Base-by-base conservation (phyloP, 2,329 filamentous ascomycete species). In the Chaetothyriales sp. region DNA sequence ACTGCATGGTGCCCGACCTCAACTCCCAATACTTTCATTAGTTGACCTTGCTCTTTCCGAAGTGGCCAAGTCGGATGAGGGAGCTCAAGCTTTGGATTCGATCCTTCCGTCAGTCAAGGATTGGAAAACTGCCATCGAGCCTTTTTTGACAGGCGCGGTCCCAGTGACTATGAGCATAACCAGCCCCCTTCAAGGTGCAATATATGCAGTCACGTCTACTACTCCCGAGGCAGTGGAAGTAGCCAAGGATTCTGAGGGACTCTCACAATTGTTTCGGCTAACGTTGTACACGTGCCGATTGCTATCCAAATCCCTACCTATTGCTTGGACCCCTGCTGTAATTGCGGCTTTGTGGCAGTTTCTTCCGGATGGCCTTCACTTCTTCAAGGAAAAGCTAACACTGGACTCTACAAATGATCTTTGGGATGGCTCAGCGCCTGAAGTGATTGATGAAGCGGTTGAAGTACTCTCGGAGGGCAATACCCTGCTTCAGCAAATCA, bases 201-300 rank as follows among this genome's bases (percentile, higher is more conserved):
- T 85, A 5, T 81, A 84, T 57, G 68, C 95, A 2, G 73, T 84
- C 0, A 28, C 58, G 43, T 56, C 64, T 4, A 20, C 67, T 57
- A 53, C 63, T 50, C 52, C 64, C 18, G 48, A 55, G 43, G 52
- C 62, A 18, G 20, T 46, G 33, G 40, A 25, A 5, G 54, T 61
- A 60, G 45, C 67, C 20, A 56, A 65, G 76, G 89, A 95, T 63
- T 71, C 76, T 3, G 77, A 78, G 57, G 85, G 85, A 0, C 78
- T 82, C 29, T 87, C 87, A 1, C 73, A 85, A 50, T 80, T 87
- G 1, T 78, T 86, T 13, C 77, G 90, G 51, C 85, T 94, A 70
- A 80, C 83, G 1, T 73, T 83, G 47, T 95, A 89, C 64, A 77
- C 80, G 0, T 72, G 74, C 5, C 75, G 75, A 47, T 64, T 92